These are phyloP conservation scores for Macaranga tanarius DNA, from an alignment of 441 rosid genomes.

Conservation along the genomic window DNA sequence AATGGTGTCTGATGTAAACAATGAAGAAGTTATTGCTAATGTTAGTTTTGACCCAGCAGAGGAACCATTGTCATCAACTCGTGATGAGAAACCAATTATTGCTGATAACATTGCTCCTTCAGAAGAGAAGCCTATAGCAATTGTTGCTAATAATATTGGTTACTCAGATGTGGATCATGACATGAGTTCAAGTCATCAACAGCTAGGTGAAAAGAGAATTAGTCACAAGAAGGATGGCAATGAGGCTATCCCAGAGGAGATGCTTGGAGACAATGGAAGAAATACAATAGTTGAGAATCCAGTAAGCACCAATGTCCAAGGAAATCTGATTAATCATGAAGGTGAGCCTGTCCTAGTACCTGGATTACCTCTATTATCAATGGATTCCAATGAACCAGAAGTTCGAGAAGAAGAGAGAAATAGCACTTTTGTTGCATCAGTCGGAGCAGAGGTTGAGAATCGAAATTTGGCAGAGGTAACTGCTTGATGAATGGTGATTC, in stretches of 20 bases:
- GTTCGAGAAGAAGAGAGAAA: conserved; percentile 22
- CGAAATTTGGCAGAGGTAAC: conserved; percentile 60
- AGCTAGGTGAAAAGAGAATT: conserved; percentile 20
- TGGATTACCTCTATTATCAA: conserved; percentile 44
- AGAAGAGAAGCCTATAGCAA: neutral
- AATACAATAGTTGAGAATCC: conserved; percentile 20
- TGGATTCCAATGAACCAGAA: conserved; percentile 30
- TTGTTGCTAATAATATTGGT: conserved; percentile 41
- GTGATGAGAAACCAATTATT: neutral
- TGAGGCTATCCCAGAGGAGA: conserved; percentile 15
- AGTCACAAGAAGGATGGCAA: conserved; percentile 23
- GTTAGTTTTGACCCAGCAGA: conserved; percentile 7
- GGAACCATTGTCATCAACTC: conserved; percentile 19
- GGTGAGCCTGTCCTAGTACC: conserved; percentile 67
- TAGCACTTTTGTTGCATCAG: conserved; percentile 24
- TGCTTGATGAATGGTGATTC: conserved; percentile 45
- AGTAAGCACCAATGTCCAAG: conserved; percentile 24
- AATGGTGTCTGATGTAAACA: conserved; percentile 15
- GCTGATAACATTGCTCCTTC: neutral
- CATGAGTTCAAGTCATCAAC: conserved; percentile 16
- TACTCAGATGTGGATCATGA: conserved; percentile 29
- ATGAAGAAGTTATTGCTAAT: conserved; percentile 10
- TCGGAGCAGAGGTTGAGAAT: conserved; percentile 35
- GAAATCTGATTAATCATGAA: conserved; percentile 25
- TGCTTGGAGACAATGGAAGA: conserved; percentile 18